Evolutionary conservation across 352 stramenopile genomes (phyloP).

Genomic region (Pythium oligandrum): DNA sequence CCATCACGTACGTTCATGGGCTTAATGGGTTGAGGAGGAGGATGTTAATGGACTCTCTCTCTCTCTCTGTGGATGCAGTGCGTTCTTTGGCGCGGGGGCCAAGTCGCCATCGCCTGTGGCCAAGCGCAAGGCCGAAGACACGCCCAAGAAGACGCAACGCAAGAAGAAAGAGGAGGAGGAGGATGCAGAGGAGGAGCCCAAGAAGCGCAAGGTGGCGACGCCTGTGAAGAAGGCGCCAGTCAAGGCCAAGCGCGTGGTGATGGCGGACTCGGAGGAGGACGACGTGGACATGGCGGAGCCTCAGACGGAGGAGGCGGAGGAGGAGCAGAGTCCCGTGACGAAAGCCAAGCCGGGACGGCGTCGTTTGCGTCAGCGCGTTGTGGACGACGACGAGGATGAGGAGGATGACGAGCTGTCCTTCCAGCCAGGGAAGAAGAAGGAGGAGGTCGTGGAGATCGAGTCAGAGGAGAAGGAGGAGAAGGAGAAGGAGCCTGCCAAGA

Average conservation of each 20-base stretch:
- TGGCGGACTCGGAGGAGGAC: slow-evolving; percentile 15
- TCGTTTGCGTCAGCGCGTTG: slow-evolving; percentile 53
- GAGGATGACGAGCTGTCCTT: slow-evolving; percentile 38
- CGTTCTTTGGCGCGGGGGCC: slow-evolving; percentile 48
- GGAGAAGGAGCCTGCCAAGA: slow-evolving; percentile 15
- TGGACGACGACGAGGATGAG: slow-evolving; percentile 47
- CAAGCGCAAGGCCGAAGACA: slow-evolving; percentile 31
- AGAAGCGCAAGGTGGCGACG: slow-evolving; percentile 16
- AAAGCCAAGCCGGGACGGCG: slow-evolving; percentile 30
- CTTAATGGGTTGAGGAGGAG: no score
- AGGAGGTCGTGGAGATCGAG: slow-evolving; percentile 14
- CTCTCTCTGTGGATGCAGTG: slow-evolving; percentile 17
- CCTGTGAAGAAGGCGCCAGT: slow-evolving; percentile 2
- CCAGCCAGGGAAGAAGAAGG: slow-evolving; percentile 12
- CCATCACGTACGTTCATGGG: slow-evolving; percentile 45
- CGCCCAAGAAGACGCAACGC: slow-evolving; percentile 2
- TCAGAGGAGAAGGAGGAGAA: slow-evolving; percentile 4
- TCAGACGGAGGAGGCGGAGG: slow-evolving; percentile 11
- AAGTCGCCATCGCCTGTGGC: slow-evolving; percentile 12
- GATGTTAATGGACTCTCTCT: not conserved
- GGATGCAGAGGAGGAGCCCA: slow-evolving; percentile 1
- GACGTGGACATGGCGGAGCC: slow-evolving; percentile 23
- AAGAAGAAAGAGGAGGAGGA: slow-evolving; percentile 4
- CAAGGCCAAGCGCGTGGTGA: slow-evolving; percentile 2
- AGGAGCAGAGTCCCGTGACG: slow-evolving; percentile 1